Base-by-base conservation (phyloP, 1,284 basidiomycete genomes). In the Ceratobasidium sp. region DNA sequence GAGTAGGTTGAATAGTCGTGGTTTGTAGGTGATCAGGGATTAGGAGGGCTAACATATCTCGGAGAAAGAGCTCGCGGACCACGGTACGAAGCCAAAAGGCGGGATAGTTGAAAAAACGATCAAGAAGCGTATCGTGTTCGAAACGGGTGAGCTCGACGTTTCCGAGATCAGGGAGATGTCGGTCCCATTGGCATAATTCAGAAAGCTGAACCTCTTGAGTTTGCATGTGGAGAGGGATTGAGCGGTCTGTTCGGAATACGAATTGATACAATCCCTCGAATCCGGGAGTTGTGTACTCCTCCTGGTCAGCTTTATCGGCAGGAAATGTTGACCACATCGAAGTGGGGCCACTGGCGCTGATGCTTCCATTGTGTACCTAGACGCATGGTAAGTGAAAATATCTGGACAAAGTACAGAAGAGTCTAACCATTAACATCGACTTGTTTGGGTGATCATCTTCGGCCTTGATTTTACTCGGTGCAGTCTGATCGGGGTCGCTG, bases 41-140 rank as follows among this genome's bases (percentile, higher is more conserved):
- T n/a, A 78, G 59, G 52, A 85, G 44, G 44, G 33, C 33, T 20
- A 71, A 56, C 89, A 92, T 90, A 81, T 91, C 91, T 38, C 88
- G 85, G 3, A 90, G 83, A 82, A 91, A 92, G n/a, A 90, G 85
- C 52, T 86, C 84, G 17, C 86, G 86, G 20, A 87, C 81, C 68
- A 85, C 82, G 57, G 85, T 83, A 54, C 85, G 84, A 79, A 89
- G 89, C 91, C 91, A 92, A 3, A 86, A 87, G 5, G 88, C 88
- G 83, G 89, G 89, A 83, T 91, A 91, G 78, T 89, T 88, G 86
- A 92, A 91, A 33, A 89, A 82, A 5, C 90, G 85, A 66, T 89
- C 87, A 56, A 92, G 86, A 1, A 91, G 75, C 23, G 69, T 77
- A 26, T 81, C 80, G 46, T 82, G 82, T 54, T 82, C 65, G 28